These are phyloP conservation scores for Bathelium albidoporum DNA, from an alignment of 495 filamentous ascomycete species.

Conservation along the genomic window DNA sequence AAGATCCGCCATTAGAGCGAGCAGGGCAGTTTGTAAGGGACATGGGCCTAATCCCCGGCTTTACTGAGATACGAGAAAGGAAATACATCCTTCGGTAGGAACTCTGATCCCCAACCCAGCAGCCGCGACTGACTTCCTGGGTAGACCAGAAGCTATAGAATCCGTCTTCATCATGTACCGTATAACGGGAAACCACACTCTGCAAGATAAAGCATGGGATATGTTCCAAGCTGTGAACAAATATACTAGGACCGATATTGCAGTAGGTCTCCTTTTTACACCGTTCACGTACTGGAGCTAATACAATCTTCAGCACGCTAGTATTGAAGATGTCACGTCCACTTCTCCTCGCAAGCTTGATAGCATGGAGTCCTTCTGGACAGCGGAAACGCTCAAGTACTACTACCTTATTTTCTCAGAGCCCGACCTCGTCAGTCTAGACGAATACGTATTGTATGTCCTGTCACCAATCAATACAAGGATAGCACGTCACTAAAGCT, in stretches of 20 bases:
- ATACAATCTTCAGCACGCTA: slow-evolving; percentile 29
- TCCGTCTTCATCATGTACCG: slow-evolving; percentile 50
- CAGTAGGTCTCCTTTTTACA: slow-evolving; percentile 4
- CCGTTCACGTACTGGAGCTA: neutral
- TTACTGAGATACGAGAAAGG: slow-evolving; percentile 6
- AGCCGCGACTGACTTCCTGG: neutral
- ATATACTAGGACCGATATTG: slow-evolving; percentile 36
- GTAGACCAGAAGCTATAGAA: slow-evolving; percentile 53
- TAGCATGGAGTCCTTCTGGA: slow-evolving; percentile 52
- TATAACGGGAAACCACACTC: slow-evolving; percentile 44
- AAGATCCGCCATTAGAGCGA: neutral
- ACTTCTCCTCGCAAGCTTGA: slow-evolving; percentile 23
- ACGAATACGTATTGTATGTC: slow-evolving; percentile 69
- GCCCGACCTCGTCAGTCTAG: slow-evolving; percentile 61
- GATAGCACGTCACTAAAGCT: neutral
- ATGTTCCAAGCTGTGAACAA: slow-evolving; percentile 45
- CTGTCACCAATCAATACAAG: neutral
- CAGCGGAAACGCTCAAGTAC: slow-evolving; percentile 71
- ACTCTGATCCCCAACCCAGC: neutral
- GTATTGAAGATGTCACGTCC: slow-evolving; percentile 29
- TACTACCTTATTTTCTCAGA: slow-evolving; percentile 69
- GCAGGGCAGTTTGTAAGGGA: neutral
- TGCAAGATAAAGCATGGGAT: slow-evolving; percentile 50
- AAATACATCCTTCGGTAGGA: slow-evolving; percentile 6
- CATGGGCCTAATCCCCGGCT: neutral